Evolutionary conservation across 257 asterid genomes (phyloP), one percentile per base, ranked within the genome.

Genomic region (Solanum bukasovii): DNA sequence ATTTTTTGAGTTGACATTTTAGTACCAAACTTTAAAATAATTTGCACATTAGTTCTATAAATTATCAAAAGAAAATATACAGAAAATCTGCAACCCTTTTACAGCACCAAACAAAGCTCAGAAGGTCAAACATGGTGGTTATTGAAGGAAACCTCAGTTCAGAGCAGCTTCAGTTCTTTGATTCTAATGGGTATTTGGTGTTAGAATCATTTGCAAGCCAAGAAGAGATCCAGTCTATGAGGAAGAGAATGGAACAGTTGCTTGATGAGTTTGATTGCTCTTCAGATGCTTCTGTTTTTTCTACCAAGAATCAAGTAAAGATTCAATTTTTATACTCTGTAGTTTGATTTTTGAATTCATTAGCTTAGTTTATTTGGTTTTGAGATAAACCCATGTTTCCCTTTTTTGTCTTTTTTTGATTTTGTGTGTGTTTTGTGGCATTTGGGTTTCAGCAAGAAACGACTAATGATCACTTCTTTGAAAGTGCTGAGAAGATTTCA

Each of bases 401-500:
- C 7, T 84, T 40, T 40, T 88, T 70, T 70, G 2, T 14, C 9
- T 8, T 29, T 84, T 49, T 87, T 10, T 77, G 16, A 88, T 40
- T 84, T 9, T 86, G 44, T 88, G 71, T 63, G 71, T n/a, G 70
- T 90, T 73, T 68, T 29, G 38, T 70, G 37, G 37, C 38, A 72
- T 31, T 18, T 72, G 79, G 42, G 79, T 93, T 93, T 35, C 93
- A 95, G 99, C 94, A 90, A 92, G 88, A 93, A 10, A 93, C 95
- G 1, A 92, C 98, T 75, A 93, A 94, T 88, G 94, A 93, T 88
- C 95, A 95, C 95, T 94, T 97, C 93, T 97, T 90, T 42, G 97
- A 94, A 79, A 97, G 99, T 87, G 98, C 98, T 81, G 99, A 96
- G 91, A 96, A 94, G 92, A 93, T 97, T 89, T 97, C 99, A 29